These are phyloP conservation scores for Eucalyptus brandiana DNA, from an alignment of 345 rosid species.

Conservation along the genomic window DNA sequence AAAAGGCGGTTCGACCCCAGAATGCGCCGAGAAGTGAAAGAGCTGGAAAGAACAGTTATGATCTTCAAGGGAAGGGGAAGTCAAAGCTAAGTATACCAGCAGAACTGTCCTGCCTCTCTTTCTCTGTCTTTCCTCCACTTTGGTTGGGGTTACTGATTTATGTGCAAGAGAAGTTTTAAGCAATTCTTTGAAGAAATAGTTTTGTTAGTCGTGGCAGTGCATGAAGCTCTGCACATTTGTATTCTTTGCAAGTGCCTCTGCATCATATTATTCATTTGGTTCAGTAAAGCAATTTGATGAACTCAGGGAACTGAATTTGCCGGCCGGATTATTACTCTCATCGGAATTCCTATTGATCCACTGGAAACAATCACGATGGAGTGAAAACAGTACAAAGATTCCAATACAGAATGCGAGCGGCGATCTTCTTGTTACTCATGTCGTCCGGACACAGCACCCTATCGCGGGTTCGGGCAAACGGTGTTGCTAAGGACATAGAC, in stretches of 20 bases:
- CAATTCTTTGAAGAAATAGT: background rate
- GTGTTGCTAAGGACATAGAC: background rate
- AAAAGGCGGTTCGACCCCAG: background rate
- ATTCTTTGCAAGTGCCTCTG: background rate
- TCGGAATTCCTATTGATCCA: background rate
- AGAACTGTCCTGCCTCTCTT: background rate
- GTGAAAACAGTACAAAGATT: background rate
- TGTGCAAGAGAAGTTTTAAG: background rate
- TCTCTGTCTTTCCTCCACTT: background rate
- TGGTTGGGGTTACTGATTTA: background rate
- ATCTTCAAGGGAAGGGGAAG: background rate
- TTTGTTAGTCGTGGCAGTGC: background rate
- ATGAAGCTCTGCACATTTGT: background rate
- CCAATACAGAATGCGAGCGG: background rate
- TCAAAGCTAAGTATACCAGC: background rate
- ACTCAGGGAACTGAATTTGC: background rate
- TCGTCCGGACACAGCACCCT: background rate
- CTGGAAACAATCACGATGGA: background rate
- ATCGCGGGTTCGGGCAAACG: background rate
- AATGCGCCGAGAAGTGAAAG: background rate
- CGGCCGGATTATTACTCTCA: background rate
- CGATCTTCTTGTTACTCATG: background rate
- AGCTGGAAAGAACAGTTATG: background rate
- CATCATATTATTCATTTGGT: background rate
- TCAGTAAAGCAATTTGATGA: background rate